These are phyloP conservation scores for Sporothrix mexicana DNA, from an alignment of 2,329 filamentous ascomycete species.

Conservation along the genomic window DNA sequence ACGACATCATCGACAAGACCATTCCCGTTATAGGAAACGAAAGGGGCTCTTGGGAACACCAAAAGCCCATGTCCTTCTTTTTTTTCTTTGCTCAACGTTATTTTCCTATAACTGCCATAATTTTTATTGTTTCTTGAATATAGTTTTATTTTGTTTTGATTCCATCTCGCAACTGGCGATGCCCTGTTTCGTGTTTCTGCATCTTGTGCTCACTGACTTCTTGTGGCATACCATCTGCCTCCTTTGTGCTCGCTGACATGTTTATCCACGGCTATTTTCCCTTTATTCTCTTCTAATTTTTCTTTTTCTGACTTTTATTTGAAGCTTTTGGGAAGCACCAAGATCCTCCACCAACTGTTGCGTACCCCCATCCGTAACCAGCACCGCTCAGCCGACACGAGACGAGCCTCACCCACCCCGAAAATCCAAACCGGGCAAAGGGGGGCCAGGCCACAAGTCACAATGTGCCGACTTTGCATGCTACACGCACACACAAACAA, in stretches of 20 bases:
- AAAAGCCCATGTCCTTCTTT: slow-evolving; percentile 8
- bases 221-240: slow-evolving; percentile 9
- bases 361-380: slow-evolving; percentile 16
- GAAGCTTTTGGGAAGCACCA: slow-evolving; percentile 27
- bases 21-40: slow-evolving; percentile 22
- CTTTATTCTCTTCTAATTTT: background rate
- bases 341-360: slow-evolving; percentile 17
- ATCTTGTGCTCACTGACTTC: slow-evolving; percentile 4
- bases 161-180: background rate
- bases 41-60: slow-evolving; percentile 22
- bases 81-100: background rate
- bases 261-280: background rate
- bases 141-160: background rate
- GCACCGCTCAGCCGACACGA: slow-evolving; percentile 9
- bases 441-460: background rate
- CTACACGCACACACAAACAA: background rate
- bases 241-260: slow-evolving; percentile 3
- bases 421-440: background rate
- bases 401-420: background rate
- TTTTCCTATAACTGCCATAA: background rate
- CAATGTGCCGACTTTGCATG: slow-evolving; percentile 20
- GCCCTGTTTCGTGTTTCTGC: background rate
- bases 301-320: slow-evolving; percentile 5
- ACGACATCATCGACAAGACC: slow-evolving; percentile 27
- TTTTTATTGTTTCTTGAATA: background rate